Evolutionary conservation across 164 flowering plant species (phyloP), one percentile per base, ranked within the genome.

Genomic region (Sedum album): DNA sequence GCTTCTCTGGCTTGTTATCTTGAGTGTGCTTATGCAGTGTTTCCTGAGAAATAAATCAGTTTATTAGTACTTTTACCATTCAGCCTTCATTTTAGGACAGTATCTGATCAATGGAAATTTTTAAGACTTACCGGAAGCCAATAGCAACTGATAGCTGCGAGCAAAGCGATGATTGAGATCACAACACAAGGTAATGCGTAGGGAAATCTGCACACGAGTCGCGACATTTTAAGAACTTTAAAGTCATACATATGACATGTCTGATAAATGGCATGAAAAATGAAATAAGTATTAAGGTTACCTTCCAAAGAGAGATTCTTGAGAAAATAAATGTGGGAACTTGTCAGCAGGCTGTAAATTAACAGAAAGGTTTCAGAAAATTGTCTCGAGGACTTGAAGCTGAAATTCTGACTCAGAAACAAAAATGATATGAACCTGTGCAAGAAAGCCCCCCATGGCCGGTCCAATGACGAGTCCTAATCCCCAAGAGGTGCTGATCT

Each of bases 11-110:
- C 75, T 65, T 73, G 20, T 33, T 67, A 6, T 66, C 26, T 57
- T 20, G 68, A 23, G 65, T 25, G 75, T 88, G 90, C 31, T 4
- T 69, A 71, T 88, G 93, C 72, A 88, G 35, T 23, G 93, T 84
- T 80, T 88, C 93, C 93, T 86, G 75, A 63, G 72, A 2, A 15
- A 55, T 2, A 13, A 48, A 11, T 55, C 61, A 55, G 31, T 21
- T 55, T 6, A 4, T n/a, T 51, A 21, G 26, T 51, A 51, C 57
- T n/a, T 51, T 5, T 21, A 51, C 23, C 8, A 6, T 51, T 5
- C 7, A 51, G 0, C 9, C 25, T n/a, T 51, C 26, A 21, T 53
- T 41, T 41, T 41, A 14, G 46, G 46, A 41, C 46, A 41, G 15
- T 0, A 41, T 41, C 2, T 13, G 46, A 41, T 9, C 46, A 41